Percentiles rank a stretch among this genome's conserved stretches.
phyloP scores from a whole-genome alignment of 257 asterid species.

The Solanum habrochaites region DNA sequence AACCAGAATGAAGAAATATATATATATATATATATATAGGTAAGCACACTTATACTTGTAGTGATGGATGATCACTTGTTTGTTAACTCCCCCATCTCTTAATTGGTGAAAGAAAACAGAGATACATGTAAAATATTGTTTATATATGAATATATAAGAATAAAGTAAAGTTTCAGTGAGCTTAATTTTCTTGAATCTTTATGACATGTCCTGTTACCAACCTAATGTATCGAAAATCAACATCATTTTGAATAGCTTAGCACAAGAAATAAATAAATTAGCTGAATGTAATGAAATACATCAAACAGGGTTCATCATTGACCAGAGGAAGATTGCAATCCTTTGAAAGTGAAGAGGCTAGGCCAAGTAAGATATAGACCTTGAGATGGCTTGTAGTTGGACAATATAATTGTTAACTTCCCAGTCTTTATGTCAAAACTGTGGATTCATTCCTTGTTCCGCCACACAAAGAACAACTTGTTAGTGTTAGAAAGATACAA shows the following conservation, averaged over 20 bases:
- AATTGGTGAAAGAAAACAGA: background rate
- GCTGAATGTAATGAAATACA: background rate
- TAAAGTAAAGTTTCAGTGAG: background rate
- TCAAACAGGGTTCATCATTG: background rate
- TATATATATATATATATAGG: no score
- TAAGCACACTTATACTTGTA: background rate
- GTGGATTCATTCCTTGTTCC: background rate
- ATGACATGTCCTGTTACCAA: background rate
- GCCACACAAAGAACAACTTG: background rate
- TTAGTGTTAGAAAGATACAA: background rate
- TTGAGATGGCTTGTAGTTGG: background rate
- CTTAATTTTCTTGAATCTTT: background rate
- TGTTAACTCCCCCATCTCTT: background rate
- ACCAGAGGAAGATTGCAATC: background rate
- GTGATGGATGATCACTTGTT: background rate
- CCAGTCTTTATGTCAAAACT: background rate
- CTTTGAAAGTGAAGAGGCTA: background rate
- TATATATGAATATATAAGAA: background rate
- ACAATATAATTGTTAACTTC: background rate
- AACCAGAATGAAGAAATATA: background rate
- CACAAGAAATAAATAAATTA: background rate
- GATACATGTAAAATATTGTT: background rate
- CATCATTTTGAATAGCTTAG: background rate
- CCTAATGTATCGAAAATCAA: background rate
- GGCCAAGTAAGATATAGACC: background rate